Base-by-base conservation (phyloP, 257 asterid species). In the Vinca minor region DNA sequence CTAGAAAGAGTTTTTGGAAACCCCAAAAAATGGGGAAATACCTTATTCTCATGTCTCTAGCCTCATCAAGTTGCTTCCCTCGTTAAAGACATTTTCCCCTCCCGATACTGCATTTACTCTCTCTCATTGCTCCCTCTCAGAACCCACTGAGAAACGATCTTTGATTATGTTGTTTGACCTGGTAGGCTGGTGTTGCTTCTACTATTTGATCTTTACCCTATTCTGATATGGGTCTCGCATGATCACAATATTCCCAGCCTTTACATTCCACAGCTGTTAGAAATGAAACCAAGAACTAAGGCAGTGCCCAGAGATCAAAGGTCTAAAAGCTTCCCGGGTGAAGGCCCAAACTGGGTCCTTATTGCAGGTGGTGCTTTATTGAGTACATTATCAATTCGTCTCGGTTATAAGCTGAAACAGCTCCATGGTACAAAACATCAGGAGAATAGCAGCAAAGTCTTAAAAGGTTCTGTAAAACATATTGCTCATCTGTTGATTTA, bases 351-450 rank as follows among this genome's bases (percentile, higher is more conserved):
- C 61, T 89, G 96, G 96, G 65, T 89, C 71, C 73, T 89, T 66
- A 82, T 89, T 74, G 95, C 91, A 17, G 95, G 95, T 45, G 82
- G 91, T 74, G 94, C 94, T 55, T 72, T 89, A 71, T 71, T 89
- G 62, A 87, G 95, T 76, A 85, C 89, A 29, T 65, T 89, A 72
- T 85, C 95, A 14, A 63, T 89, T 72, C 94, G 85, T 73, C 78
- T 89, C 31, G 96, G 95, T 49, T 89, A 74, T 74, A 89, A 85
- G 82, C 79, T 89, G 79, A 87, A 87, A 80, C 95, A 85, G 77
- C 81, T 77, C 67, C 78, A 78, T 60, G 95, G 87, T 71, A 74
- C 82, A 64, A 87, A 79, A 66, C 87, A 70, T 57, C 68, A 65
- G 20, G 79, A 78, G 70, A 70, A 38, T 71, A 71, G 64, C 62